These are phyloP conservation scores for Xylaria sp. DNA, from an alignment of 2,329 filamentous ascomycete genomes.

Conservation along the genomic window DNA sequence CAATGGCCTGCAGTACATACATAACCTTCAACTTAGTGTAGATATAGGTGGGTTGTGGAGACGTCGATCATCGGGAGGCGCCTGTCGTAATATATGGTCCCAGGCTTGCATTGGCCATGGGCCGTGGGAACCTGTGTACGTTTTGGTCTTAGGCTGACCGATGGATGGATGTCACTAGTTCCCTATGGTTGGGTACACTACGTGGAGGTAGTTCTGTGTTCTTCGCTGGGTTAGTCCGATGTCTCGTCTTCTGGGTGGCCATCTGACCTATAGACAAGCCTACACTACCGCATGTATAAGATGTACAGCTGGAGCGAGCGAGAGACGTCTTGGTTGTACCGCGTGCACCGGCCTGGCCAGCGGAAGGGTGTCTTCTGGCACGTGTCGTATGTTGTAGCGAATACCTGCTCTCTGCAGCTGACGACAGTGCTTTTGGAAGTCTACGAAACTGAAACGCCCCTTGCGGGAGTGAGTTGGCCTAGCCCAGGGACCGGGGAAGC, in stretches of 20 bases:
- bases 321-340: slow-evolving; percentile 32
- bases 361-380: slow-evolving; percentile 31
- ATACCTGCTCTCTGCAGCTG: slow-evolving; percentile 40
- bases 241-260: slow-evolving; percentile 21
- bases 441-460: slow-evolving; percentile 41
- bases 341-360: slow-evolving; percentile 26
- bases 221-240: slow-evolving; percentile 33
- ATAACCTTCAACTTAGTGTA: slow-evolving; percentile 32
- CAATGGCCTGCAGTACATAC: slow-evolving; percentile 25
- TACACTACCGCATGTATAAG: neutral
- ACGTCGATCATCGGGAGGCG: slow-evolving; percentile 53
- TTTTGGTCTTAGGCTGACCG: slow-evolving; percentile 38
- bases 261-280: slow-evolving; percentile 32
- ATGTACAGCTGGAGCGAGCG: slow-evolving; percentile 25
- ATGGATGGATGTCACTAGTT: slow-evolving; percentile 34
- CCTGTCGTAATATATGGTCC: slow-evolving; percentile 50
- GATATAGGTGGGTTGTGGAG: slow-evolving; percentile 46
- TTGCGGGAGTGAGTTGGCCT: slow-evolving; percentile 45
- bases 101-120: slow-evolving; percentile 44
- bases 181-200: slow-evolving; percentile 30
- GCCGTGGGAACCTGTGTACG: slow-evolving; percentile 39
- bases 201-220: slow-evolving; percentile 23
- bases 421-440: slow-evolving; percentile 41
- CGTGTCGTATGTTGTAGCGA: slow-evolving; percentile 39
- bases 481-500: slow-evolving; percentile 40